phyloP scores from a whole-genome alignment of 176 grass and related monocot genomes.

The Olyra latifolia region DNA sequence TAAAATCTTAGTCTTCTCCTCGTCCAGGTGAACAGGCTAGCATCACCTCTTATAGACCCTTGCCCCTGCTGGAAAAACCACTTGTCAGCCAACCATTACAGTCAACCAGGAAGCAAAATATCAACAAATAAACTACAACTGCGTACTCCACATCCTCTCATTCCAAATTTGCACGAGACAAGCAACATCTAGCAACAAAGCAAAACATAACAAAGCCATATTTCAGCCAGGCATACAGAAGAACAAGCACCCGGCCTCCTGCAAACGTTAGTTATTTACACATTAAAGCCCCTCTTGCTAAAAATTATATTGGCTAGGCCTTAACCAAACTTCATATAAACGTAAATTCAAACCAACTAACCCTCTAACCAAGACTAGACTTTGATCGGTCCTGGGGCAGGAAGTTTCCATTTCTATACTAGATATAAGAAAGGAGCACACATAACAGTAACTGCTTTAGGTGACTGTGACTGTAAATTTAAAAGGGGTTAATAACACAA shows the following conservation, averaged over 20 bases:
- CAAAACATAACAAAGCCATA: not conserved
- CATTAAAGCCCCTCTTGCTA: not conserved
- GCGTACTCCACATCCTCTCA: not conserved
- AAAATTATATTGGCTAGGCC: not conserved
- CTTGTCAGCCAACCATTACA: not conserved
- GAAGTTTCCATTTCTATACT: not conserved
- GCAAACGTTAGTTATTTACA: not conserved
- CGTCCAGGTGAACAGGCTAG: not conserved
- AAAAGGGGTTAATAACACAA: not conserved
- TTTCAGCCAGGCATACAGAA: not conserved
- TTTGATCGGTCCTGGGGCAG: not conserved
- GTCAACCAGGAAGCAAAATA: not conserved
- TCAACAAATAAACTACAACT: not conserved
- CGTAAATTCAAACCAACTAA: not conserved
- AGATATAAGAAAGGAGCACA: not conserved
- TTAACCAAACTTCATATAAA: not conserved
- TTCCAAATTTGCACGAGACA: not conserved
- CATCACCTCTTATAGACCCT: too few relatives aligned
- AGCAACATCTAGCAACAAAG: not conserved
- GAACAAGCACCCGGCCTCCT: not conserved
- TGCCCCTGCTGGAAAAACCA: not conserved
- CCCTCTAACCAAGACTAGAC: not conserved
- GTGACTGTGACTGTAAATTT: not conserved
- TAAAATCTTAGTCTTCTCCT: not conserved
- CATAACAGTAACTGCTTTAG: not conserved